These are phyloP conservation scores for Cordyceps javanica DNA, from an alignment of 2,329 filamentous ascomycete species.

Conservation along the genomic window DNA sequence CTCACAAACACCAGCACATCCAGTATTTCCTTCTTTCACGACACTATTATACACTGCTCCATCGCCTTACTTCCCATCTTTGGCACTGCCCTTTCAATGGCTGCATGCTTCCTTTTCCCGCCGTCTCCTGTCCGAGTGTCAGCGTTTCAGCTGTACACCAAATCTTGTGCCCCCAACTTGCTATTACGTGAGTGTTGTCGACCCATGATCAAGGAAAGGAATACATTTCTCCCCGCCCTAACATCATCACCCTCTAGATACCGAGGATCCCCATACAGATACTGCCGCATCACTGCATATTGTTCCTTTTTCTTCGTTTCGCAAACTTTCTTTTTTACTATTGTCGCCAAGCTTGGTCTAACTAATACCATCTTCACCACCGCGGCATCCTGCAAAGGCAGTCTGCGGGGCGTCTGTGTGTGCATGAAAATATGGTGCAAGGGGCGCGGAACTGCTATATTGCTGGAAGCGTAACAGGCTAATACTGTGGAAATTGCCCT, in stretches of 20 bases:
- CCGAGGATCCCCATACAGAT: not conserved
- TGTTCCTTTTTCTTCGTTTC: not conserved
- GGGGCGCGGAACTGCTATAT: not conserved
- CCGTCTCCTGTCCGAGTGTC: slow-evolving; percentile 5
- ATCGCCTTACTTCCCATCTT: not conserved
- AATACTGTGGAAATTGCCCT: not conserved
- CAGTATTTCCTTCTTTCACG: slow-evolving; percentile 4
- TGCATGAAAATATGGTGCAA: not conserved
- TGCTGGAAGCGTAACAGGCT: not conserved
- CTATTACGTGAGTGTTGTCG: not conserved
- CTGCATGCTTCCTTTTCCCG: slow-evolving; percentile 5
- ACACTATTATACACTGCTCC: not conserved
- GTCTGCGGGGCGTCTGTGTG: slow-evolving; percentile 9
- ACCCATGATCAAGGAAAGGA: slow-evolving; percentile 6
- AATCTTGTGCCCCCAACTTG: not conserved
- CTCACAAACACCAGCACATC: not conserved
- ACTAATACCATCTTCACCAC: slow-evolving; percentile 4
- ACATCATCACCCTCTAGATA: not conserved
- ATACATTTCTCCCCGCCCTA: not conserved
- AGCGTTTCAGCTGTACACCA: slow-evolving; percentile 6
- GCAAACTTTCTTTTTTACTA: not conserved
- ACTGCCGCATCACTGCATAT: not conserved
- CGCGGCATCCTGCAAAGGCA: not conserved
- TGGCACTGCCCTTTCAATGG: slow-evolving; percentile 5
- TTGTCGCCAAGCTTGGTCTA: not conserved